These are phyloP conservation scores for Fennellomyces sp. DNA, from an alignment of 371 early-diverging fungal species.

Conservation along the genomic window DNA sequence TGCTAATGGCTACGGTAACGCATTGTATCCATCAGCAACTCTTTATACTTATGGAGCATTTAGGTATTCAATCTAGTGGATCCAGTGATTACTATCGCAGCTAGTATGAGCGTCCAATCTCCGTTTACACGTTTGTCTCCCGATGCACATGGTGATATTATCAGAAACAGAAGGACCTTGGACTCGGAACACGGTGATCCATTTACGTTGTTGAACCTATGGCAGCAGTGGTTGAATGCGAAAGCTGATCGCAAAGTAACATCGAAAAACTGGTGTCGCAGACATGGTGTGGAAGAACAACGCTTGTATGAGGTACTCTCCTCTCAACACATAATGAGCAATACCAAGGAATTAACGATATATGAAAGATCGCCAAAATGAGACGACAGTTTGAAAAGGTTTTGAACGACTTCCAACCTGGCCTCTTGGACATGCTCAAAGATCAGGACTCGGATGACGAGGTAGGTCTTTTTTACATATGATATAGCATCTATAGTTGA, in stretches of 20 bases:
- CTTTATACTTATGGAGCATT: neutral
- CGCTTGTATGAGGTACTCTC: conserved; percentile 65
- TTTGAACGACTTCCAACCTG: conserved; percentile 50
- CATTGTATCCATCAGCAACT: neutral
- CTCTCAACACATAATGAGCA: neutral
- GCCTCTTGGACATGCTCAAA: conserved; percentile 23
- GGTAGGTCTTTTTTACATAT: neutral
- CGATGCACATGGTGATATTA: conserved; percentile 35
- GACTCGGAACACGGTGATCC: conserved; percentile 69
- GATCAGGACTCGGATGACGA: conserved; percentile 12
- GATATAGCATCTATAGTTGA: neutral
- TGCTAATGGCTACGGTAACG: conserved; percentile 65
- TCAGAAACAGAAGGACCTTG: conserved; percentile 53
- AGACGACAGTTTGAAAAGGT: conserved; percentile 53
- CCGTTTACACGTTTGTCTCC: conserved; percentile 60
- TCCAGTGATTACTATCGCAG: conserved; percentile 80
- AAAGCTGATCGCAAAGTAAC: conserved; percentile 50
- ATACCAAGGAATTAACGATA: neutral
- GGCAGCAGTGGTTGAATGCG: conserved; percentile 64
- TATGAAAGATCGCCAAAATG: conserved; percentile 46
- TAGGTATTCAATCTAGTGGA: conserved; percentile 71
- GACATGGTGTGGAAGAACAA: conserved; percentile 70
- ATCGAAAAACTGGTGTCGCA: conserved; percentile 64
- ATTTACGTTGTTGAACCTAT: conserved; percentile 65
- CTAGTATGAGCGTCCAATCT: conserved; percentile 73